Evolutionary conservation across 371 early-diverging fungal genomes (phyloP).

Genomic region (Mucor irregularis): DNA sequence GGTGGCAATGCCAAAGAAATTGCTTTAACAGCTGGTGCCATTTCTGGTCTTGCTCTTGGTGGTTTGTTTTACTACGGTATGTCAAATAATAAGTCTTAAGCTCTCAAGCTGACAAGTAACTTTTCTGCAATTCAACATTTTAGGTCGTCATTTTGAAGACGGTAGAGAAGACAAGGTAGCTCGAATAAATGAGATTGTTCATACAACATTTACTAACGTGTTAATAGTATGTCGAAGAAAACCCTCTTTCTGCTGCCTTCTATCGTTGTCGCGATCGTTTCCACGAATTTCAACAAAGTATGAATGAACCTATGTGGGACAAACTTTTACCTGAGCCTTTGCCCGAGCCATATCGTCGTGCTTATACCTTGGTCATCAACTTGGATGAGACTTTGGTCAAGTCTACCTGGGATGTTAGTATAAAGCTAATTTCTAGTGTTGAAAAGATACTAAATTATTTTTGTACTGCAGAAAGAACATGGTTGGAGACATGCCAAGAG

Average conservation of each 20-base stretch:
- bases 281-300: slow-evolving; percentile 43
- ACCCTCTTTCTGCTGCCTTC: slow-evolving; percentile 38
- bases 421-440: no score
- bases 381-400: slow-evolving; percentile 92
- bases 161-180: slow-evolving; percentile 40
- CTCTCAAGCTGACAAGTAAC: not conserved
- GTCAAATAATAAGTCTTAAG: not conserved
- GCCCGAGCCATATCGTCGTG: slow-evolving; percentile 77
- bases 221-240: slow-evolving; percentile 39
- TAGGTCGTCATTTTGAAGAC: slow-evolving; percentile 38
- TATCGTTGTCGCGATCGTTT: slow-evolving; percentile 46
- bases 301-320: slow-evolving; percentile 70
- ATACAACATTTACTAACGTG: no score
- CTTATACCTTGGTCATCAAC: slow-evolving; percentile 91
- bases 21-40: slow-evolving; percentile 26
- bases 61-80: slow-evolving; percentile 35
- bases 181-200: no score
- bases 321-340: slow-evolving; percentile 90
- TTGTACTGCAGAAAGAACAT: slow-evolving; percentile 66
- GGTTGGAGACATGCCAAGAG: slow-evolving; percentile 96
- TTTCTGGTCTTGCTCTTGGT: slow-evolving; percentile 27
- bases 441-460: no score
- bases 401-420: slow-evolving; percentile 87
- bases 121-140: not conserved
- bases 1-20: slow-evolving; percentile 18